Conservation (phyloP, 78 protist genomes). For the Guillardia theta region DNA sequence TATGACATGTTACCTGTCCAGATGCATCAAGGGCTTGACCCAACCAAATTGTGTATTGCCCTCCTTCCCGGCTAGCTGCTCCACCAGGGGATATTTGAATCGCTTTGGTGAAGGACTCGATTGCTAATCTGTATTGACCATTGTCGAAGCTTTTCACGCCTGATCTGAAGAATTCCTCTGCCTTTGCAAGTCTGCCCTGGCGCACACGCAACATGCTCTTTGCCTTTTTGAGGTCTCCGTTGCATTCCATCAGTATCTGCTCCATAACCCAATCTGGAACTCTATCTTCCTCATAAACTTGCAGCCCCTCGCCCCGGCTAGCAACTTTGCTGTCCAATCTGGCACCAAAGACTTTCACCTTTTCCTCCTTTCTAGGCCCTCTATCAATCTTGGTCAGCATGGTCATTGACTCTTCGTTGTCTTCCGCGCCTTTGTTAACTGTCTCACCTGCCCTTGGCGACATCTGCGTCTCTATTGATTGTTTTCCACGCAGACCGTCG, state of each 20-base stretch:
- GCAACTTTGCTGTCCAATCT: neutral
- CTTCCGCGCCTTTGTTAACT: neutral
- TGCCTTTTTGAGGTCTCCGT: too few relatives aligned
- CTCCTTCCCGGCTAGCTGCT: neutral
- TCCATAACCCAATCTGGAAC: neutral
- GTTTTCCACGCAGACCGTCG: too few relatives aligned
- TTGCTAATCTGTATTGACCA: too few relatives aligned
- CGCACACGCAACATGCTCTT: too few relatives aligned
- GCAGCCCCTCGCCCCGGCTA: neutral
- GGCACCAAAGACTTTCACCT: neutral
- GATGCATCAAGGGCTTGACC: neutral
- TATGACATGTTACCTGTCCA: too few relatives aligned
- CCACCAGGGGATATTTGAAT: neutral
- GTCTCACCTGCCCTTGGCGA: too few relatives aligned
- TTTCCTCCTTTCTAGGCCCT: neutral
- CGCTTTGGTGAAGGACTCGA: neutral
- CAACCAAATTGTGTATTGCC: conserved; percentile 12
- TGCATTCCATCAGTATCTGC: too few relatives aligned
- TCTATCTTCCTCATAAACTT: neutral
- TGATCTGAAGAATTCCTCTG: too few relatives aligned
- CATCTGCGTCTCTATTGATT: too few relatives aligned
- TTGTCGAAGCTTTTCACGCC: too few relatives aligned
- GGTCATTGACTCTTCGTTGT: neutral
- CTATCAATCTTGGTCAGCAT: neutral
- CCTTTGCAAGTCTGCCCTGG: too few relatives aligned